These are phyloP conservation scores for Dipteronia dyeriana DNA, from an alignment of 345 rosid genomes.

Conservation along the genomic window DNA sequence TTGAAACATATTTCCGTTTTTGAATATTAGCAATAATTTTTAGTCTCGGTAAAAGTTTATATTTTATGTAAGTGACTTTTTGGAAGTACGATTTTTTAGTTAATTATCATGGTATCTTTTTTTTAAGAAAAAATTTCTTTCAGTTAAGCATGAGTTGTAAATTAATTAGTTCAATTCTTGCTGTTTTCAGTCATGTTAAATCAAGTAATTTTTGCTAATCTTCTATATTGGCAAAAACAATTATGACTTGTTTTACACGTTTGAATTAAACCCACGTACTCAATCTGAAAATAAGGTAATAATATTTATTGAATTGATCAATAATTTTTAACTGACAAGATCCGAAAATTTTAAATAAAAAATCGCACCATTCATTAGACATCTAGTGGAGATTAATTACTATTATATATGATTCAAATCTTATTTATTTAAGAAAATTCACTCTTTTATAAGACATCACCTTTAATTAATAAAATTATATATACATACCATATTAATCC, in stretches of 20 bases:
- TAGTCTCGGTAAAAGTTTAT: too few species aligned
- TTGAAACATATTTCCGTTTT: neutral
- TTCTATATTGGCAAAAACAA: neutral
- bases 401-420: neutral
- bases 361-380: neutral
- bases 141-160: neutral
- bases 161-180: too few species aligned
- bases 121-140: too few species aligned
- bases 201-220: neutral
- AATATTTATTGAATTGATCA: neutral
- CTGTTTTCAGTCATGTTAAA: neutral
- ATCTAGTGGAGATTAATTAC: neutral
- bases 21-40: neutral
- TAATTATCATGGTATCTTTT: too few species aligned
- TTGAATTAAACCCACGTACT: too few species aligned
- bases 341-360: neutral
- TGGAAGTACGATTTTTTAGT: neutral
- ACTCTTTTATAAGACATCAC: neutral
- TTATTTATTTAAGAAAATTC: neutral
- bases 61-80: too few species aligned
- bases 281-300: too few species aligned
- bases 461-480: neutral
- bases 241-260: too few species aligned
- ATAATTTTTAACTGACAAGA: neutral
- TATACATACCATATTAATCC: neutral